A percentile compares a stretch with the other conserved stretches of the same genome.
Conservation (phyloP, 2,329 filamentous ascomycete genomes). For the Cercospora beticola region DNA sequence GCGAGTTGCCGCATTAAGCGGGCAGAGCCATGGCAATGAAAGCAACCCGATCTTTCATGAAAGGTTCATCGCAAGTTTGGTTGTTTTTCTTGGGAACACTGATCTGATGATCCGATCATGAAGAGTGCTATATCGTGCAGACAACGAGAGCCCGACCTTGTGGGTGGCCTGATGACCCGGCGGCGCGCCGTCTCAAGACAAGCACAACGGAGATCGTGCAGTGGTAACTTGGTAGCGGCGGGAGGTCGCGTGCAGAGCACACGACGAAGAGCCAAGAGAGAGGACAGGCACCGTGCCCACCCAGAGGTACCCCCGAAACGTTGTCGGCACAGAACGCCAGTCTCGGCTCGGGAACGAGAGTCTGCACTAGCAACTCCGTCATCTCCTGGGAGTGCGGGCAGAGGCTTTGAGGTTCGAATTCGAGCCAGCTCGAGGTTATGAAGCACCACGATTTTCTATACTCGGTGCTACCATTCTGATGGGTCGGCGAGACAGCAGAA, state of each 20-base stretch:
- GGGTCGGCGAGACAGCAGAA: background rate
- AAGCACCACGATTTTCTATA: background rate
- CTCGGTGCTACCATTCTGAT: background rate
- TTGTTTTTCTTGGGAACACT: background rate
- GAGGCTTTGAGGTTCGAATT: background rate
- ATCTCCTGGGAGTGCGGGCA: background rate
- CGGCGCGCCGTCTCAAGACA: background rate
- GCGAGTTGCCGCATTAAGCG: conserved; percentile 51
- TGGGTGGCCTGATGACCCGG: background rate
- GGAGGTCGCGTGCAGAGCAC: background rate
- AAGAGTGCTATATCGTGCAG: background rate
- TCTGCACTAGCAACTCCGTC: background rate
- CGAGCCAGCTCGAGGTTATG: background rate
- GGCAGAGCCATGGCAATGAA: conserved; percentile 38
- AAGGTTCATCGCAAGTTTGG: background rate
- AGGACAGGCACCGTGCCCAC: background rate
- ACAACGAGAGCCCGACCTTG: background rate
- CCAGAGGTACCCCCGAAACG: background rate
- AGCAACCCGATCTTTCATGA: background rate
- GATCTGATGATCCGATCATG: background rate
- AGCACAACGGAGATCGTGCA: background rate
- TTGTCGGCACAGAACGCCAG: background rate
- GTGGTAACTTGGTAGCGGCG: background rate
- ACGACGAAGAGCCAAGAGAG: background rate
- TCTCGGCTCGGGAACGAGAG: background rate